Evolutionary conservation across 495 filamentous ascomycete genomes (phyloP), one percentile per base, ranked within the genome.

Genomic region (Hyaloscypha variabilis): DNA sequence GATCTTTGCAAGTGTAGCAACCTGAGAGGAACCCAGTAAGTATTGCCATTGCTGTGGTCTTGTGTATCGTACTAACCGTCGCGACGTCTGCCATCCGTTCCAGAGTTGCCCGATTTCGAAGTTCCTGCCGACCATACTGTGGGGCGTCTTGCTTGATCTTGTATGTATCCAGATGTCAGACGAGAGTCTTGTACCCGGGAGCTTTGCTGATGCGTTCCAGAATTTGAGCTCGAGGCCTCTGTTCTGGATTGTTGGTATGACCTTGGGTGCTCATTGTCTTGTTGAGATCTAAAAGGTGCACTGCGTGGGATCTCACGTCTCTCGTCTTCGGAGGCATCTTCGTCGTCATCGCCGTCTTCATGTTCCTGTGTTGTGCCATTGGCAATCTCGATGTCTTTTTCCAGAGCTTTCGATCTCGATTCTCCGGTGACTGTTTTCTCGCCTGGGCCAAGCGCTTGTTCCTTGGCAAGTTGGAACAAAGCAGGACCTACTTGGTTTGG

Each of bases 381-480:
- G 39, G 39, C 39, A 11, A 54, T 8, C 24, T 54, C 11, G 25
- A 62, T 62, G 24, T 62, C 60, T 53, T 28, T 62, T 3, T 52
- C 46, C 39, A 62, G 31, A 25, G 60, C 60, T 53, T 28, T 51
- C 26, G 60, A 62, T 53, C 60, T 23, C 30, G 60, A 62, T 62
- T 62, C 60, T 25, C 39, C 46, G 8, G 21, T 14, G n/a, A n/a
- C n/a, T 6, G 42, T 53, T 53, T 25, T 24, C 42, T 62, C 60
- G 6, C 23, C 23, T 29, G 36, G 46, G 17, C 46, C 60, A 30
- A 62, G 46, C 24, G 46, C 14, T 53, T 53, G 17, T 53, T 60
- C 58, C 25, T 42, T 60, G 29, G 58, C 58, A 60, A 60, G 58
- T 26, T 60, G 58, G 5, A 31, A 21, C 6, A 23, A 8, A 23